Evolutionary conservation across 345 rosid species (phyloP).

Genomic region (Populus deltoides): DNA sequence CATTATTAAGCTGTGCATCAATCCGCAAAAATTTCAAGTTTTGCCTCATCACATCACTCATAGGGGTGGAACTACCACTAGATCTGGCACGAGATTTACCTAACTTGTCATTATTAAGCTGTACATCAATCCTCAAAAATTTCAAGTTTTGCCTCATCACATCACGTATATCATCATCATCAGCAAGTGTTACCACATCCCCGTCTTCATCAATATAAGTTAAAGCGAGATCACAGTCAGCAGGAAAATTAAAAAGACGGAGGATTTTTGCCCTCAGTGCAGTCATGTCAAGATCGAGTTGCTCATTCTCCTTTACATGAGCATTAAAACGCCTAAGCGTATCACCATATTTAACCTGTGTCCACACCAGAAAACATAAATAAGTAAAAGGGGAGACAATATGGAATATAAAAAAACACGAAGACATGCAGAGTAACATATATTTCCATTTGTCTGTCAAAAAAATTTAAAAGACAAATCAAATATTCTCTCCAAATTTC

Average conservation of each 20-base stretch:
- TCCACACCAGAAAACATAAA: constrained; percentile 1
- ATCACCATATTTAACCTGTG: constrained; percentile 68
- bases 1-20: constrained; percentile 43
- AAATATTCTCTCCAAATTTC: neutral
- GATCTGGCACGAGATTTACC: constrained; percentile 38
- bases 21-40: constrained; percentile 68
- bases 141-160: constrained; percentile 67
- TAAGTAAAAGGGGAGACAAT: neutral
- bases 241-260: constrained; percentile 55
- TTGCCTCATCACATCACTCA: constrained; percentile 57
- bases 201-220: constrained; percentile 93
- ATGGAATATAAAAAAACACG: neutral
- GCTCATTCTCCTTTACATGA: constrained; percentile 39
- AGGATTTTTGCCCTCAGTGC: constrained; percentile 59
- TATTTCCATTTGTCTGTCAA: neutral
- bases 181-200: constrained; percentile 71
- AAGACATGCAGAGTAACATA: neutral
- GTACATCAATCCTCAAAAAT: constrained; percentile 65
- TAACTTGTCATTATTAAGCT: constrained; percentile 29
- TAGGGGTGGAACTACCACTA: constrained; percentile 53
- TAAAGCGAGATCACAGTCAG: constrained; percentile 47
- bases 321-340: constrained; percentile 84
- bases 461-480: neutral
- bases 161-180: constrained; percentile 70
- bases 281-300: constrained; percentile 66